These are phyloP conservation scores for Sechiopsis laciniata DNA, from an alignment of 306 rosid genomes.

Conservation along the genomic window DNA sequence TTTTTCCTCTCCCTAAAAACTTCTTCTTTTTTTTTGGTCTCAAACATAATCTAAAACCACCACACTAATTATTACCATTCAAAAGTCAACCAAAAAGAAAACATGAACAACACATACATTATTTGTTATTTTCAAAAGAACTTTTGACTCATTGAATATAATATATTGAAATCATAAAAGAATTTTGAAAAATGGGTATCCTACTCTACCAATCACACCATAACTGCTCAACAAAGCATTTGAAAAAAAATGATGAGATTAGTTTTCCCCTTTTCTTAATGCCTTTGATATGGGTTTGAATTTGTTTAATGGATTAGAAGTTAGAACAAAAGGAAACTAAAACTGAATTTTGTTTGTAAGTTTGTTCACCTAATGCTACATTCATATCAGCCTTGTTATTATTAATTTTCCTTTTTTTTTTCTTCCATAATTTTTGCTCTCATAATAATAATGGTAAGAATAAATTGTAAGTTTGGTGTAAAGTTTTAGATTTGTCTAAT, in stretches of 20 bases:
- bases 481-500: too few relatives aligned
- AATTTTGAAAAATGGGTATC: constrained; percentile 8
- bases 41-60: not conserved
- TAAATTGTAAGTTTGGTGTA: too few relatives aligned
- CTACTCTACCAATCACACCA: constrained; percentile 17
- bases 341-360: constrained; percentile 20
- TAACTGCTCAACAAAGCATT: constrained; percentile 8
- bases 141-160: not conserved
- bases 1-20: too few relatives aligned
- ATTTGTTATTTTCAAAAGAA: not conserved
- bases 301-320: constrained; percentile 26
- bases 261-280: not conserved
- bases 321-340: constrained; percentile 1
- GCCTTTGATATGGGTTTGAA: not conserved
- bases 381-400: not conserved
- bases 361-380: constrained; percentile 38
- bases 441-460: too few relatives aligned
- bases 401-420: not conserved
- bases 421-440: too few relatives aligned
- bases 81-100: not conserved
- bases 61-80: not conserved
- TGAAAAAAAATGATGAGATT: not conserved
- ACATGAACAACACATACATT: too few relatives aligned
- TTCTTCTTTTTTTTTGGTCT: too few relatives aligned
- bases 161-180: not conserved